phyloP scores from a whole-genome alignment of 2,329 filamentous ascomycete species.

The Rugonectria rugulosa region DNA sequence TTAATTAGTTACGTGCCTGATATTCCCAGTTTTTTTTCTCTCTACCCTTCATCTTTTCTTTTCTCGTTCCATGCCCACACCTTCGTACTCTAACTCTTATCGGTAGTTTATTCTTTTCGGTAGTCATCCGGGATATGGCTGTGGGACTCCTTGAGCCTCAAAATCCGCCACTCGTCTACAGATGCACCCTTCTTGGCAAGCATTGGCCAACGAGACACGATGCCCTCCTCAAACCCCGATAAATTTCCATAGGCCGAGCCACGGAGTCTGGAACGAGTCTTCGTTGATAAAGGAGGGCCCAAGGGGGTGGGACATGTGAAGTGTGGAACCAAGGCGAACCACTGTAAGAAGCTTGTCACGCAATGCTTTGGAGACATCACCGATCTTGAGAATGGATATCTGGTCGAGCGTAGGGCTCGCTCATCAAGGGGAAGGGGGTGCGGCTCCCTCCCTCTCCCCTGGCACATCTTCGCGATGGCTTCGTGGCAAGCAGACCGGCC shows the following conservation, averaged over 20 bases:
- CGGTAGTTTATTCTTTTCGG: conserved; percentile 17
- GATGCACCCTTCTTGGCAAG: conserved; percentile 6
- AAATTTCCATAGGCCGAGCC: conserved; percentile 32
- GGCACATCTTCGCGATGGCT: not conserved
- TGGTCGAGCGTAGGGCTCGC: conserved; percentile 21
- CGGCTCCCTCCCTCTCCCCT: not conserved
- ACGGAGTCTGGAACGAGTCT: conserved; percentile 16
- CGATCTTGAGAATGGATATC: conserved; percentile 18
- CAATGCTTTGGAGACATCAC: conserved; percentile 16
- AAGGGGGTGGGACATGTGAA: conserved; percentile 22
- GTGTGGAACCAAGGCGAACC: conserved; percentile 27
- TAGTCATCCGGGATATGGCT: conserved; percentile 11
- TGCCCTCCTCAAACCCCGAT: conserved; percentile 24
- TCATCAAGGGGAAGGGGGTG: conserved; percentile 1
- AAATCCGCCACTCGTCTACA: conserved; percentile 13
- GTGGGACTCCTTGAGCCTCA: conserved; percentile 20
- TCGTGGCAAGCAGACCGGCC: conserved; percentile 12
- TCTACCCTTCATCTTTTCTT: not conserved
- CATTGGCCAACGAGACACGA: conserved; percentile 21
- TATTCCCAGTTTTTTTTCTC: not conserved
- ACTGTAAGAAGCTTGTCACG: conserved; percentile 24
- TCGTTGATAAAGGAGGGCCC: no score
- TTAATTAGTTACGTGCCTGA: not conserved
- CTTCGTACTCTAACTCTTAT: not conserved
- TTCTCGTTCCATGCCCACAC: no score